Evolutionary conservation across 768 basidiomycete genomes (phyloP), one percentile per base, ranked within the genome.

Genomic region (Scleroderma citrinum): DNA sequence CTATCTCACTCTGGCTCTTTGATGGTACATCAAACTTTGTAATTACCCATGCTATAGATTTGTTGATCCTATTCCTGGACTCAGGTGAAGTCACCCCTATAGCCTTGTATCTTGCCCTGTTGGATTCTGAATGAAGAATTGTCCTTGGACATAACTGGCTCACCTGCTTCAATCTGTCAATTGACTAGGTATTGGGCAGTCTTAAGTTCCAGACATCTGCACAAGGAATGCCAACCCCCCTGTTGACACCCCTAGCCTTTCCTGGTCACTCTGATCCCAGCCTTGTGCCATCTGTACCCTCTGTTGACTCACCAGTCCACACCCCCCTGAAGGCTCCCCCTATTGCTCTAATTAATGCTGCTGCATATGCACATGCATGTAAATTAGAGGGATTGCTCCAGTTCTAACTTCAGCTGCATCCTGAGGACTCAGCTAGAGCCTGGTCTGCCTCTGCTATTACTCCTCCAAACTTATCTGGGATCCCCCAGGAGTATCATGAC

Each of bases 181-280:
- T 59, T 59, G 57, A 59, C 48, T 59, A 52, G 55, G 47, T 48
- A 40, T n/a, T 39, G 47, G 20, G 20, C 47, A 48, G 39, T 48
- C 29, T 48, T 1, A 30, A 3, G 32, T 49, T 48, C 46, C 35
- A 19, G 13, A 43, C 47, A 10, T 23, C 43, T 11, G 11, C 30
- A 16, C 49, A 29, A 20, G 17, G 13, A 41, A 29, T 48, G 47
- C 38, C 38, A 47, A 21, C 35, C 8, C 46, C 44, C 40, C n/a
- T 19, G 26, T 29, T 8, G 32, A 41, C 36, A 24, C 34, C 43
- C 29, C 35, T 31, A 34, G 7, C 40, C 31, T 38, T 21, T 38
- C 35, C 48, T n/a, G 7, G 19, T 26, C 23, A 24, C 20, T 20
- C 26, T 29, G 26, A 29, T 8, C 26, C 26, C 26, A 8, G 26